Percentiles rank a stretch among this genome's conserved stretches.
Conservation (phyloP, 2,329 filamentous ascomycete species). For the Verticillium nubilum region DNA sequence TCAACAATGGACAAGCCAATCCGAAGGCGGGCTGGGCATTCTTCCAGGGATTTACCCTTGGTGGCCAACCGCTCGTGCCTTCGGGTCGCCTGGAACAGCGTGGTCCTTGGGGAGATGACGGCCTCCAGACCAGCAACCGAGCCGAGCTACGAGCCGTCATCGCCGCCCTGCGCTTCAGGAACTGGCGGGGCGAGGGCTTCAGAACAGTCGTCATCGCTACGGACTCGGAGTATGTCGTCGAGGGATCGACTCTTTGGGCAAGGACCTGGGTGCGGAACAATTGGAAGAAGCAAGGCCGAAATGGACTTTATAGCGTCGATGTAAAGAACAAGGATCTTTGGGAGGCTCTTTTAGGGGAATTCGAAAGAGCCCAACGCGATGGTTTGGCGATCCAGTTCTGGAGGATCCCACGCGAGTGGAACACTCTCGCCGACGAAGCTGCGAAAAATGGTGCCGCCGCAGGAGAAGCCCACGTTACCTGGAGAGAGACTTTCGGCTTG, state of each 20-base stretch:
- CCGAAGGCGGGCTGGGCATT: slow-evolving; percentile 36
- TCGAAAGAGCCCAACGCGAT: slow-evolving; percentile 18
- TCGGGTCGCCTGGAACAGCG: slow-evolving; percentile 32
- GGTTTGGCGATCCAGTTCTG: slow-evolving; percentile 29
- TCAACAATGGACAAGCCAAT: slow-evolving; percentile 31
- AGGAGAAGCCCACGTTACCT: no score
- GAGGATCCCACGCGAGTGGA: slow-evolving; percentile 38
- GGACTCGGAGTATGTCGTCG: slow-evolving; percentile 45
- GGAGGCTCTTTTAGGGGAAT: slow-evolving; percentile 37
- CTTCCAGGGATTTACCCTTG: slow-evolving; percentile 13
- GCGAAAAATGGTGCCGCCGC: slow-evolving; percentile 25
- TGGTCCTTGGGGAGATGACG: slow-evolving; percentile 32
- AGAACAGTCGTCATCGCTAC: slow-evolving; percentile 43
- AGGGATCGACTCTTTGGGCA: slow-evolving; percentile 37
- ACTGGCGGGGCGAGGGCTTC: slow-evolving; percentile 37
- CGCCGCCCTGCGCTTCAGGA: slow-evolving; percentile 37
- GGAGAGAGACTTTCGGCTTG: no score
- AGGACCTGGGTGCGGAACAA: slow-evolving; percentile 35
- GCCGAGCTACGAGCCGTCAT: slow-evolving; percentile 52
- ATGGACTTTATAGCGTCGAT: not conserved
- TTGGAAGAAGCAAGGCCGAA: slow-evolving; percentile 32
- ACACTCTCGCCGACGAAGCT: slow-evolving; percentile 32
- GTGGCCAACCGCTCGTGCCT: slow-evolving; percentile 8
- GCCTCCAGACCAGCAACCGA: slow-evolving; percentile 41
- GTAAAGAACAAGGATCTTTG: slow-evolving; percentile 50